A percentile compares a stretch with the other conserved stretches of the same genome.
Evolutionary conservation across 1,139 yeast genomes (phyloP).

Genomic region (Taphrina populina): DNA sequence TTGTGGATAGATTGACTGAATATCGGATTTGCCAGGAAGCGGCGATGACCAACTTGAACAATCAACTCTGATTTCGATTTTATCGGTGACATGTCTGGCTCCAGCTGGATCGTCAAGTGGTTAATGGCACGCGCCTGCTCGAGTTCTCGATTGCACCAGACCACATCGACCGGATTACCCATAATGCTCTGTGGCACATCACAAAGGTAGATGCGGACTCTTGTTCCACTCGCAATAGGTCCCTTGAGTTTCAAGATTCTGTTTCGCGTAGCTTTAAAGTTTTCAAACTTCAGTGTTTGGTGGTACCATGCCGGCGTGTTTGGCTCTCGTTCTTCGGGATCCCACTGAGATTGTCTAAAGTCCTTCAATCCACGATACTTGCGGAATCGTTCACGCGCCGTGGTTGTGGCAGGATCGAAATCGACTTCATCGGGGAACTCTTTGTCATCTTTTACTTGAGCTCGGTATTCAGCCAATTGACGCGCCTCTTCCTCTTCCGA

Average conservation of each 20-base stretch:
- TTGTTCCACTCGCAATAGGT: constrained; percentile 64
- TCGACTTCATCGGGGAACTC: constrained; percentile 97
- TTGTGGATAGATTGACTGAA: constrained; percentile 74
- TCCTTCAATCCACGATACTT: constrained; percentile 87
- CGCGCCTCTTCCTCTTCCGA: constrained; percentile 79
- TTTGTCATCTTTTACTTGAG: constrained; percentile 67
- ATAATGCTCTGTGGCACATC: constrained; percentile 56
- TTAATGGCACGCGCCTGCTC: constrained; percentile 84
- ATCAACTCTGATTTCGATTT: constrained; percentile 75
- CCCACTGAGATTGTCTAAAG: constrained; percentile 80
- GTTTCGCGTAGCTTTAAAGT: constrained; percentile 75
- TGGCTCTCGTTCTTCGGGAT: constrained; percentile 74
- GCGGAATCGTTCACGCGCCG: constrained; percentile 69
- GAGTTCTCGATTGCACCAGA: constrained; percentile 50
- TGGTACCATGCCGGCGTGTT: constrained; percentile 78
- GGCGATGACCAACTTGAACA: constrained; percentile 90
- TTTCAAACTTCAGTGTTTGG: constrained; percentile 68
- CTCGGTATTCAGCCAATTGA: constrained; percentile 68
- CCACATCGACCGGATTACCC: constrained; percentile 56
- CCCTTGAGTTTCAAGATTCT: constrained; percentile 63
- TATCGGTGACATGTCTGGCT: constrained; percentile 84
- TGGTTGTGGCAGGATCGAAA: constrained; percentile 62
- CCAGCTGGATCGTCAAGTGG: constrained; percentile 63
- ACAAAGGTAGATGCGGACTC: constrained; percentile 58
- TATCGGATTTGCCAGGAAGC: constrained; percentile 79